Base-by-base conservation (phyloP, 768 basidiomycete species). In the Lactarius psammicola region DNA sequence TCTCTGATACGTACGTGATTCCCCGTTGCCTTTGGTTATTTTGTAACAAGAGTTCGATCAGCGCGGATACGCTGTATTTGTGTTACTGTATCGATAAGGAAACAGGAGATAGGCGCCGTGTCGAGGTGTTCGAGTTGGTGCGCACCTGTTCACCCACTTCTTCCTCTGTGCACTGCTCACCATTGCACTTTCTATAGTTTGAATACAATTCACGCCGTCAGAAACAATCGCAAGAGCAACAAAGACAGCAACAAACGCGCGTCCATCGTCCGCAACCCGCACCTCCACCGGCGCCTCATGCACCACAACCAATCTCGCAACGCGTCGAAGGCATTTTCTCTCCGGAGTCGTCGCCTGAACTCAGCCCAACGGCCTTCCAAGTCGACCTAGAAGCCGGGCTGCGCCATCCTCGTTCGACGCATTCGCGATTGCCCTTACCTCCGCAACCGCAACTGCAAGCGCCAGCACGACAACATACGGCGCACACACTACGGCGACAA, bases 21-120 rank as follows among this genome's bases (percentile, higher is more conserved):
- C 10, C 5, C 20, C 28, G 7, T 44, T 3, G 13, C 44, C 28
- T 33, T 34, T 31, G 11, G 15, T 20, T 49, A 3, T 28, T 36
- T 17, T 64, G 62, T 23, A 6, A 26, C 3, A 26, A 40, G 49
- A 26, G 13, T 13, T 26, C 13, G 5, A 57, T 63, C 31, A 87
- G 86, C 15, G 84, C 85, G 63, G 87, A 89, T 70, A 82, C 86
- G 10, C 67, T 89, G 64, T 89, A 87, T 71, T 77, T 89, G 54
- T 89, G 88, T 69, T 85, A 87, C 70, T 85, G 85, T 66, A 84
- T 88, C 51, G 87, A 88, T 71, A 79, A 83, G 66, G 84, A 85
- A 31, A 75, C 77, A 3, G 84, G 85, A 2, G 78, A 82, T 46
- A 75, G 74, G 49, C 84, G 82, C 59, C 79, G 79, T 59, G 78